Evolutionary conservation across 1,284 basidiomycete species (phyloP), one percentile per base, ranked within the genome.

Genomic region (Pyrrhoderma noxium): DNA sequence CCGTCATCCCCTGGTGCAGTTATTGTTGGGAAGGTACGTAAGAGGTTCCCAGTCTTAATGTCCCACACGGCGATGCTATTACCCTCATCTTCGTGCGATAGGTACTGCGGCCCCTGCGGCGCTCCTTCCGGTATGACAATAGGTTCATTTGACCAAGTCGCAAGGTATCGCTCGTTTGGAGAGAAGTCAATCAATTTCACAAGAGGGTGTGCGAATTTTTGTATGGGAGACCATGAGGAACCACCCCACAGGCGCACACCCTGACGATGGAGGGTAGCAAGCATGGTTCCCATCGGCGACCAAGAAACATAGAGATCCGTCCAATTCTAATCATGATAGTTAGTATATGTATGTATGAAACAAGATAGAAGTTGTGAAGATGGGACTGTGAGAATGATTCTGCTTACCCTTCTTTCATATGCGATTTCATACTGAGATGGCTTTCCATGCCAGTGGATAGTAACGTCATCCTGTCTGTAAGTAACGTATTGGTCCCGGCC

Each of bases 61-160:
- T 99, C 94, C 96, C 96, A 99, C 22, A 99, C 83, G 52, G 95
- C 96, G 58, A 98, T 82, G 63, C 94, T 90, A 71, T 97, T 94
- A 37, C 95, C 96, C 70, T 97, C 93, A 67, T 99, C 96, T 59
- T 93, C 92, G 8, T 88, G 82, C 43, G 91, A 89, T 70, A 95
- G 92, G 63, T 83, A 89, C 62, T 89, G 86, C 49, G 91, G 80
- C 27, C 89, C 88, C 69, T 90, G 84, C 52, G 80, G 72, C 40
- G 88, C 85, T 57, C 84, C 85, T 57, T 91, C 87, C 37, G 89
- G 86, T 35, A 94, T 87, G 54, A 85, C 77, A 61, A 99, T 95
- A 18, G 94, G 85, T 61, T 97, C 92, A 61, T 93, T 89, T 7
- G 96, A 97, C 93, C 95, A 99, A 39, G 96, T 99, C 61, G 97